Percentiles rank a stretch among this genome's conserved stretches.
Evolutionary conservation across 495 filamentous ascomycete genomes (phyloP).

Genomic region (Platismatia glauca): DNA sequence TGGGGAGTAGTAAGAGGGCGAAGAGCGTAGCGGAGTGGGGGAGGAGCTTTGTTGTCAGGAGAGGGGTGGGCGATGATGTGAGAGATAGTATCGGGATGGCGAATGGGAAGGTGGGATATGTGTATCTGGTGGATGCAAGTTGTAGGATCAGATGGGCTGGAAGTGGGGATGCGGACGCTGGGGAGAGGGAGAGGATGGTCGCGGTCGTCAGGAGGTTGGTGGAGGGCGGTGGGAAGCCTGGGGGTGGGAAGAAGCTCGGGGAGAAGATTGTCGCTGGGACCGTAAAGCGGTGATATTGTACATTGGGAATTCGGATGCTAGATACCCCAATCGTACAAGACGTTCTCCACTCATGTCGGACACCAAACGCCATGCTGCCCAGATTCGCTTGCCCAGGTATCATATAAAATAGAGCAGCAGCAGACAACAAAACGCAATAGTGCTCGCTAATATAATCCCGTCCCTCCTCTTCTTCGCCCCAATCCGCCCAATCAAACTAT

Average conservation of each 20-base stretch:
- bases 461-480: conserved; percentile 92
- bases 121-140: conserved; percentile 79
- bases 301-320: neutral
- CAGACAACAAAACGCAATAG: conserved; percentile 87
- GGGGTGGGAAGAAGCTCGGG: conserved; percentile 26
- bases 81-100: conserved; percentile 69
- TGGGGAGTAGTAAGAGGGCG: conserved; percentile 47
- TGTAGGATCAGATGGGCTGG: conserved; percentile 94
- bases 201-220: conserved; percentile 59
- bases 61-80: conserved; percentile 63
- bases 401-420: conserved; percentile 76
- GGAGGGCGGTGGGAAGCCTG: conserved; percentile 31
- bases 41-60: conserved; percentile 75
- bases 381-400: conserved; percentile 14
- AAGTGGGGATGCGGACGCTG: conserved; percentile 61
- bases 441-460: conserved; percentile 81
- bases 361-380: conserved; percentile 7
- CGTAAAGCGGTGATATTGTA: conserved; percentile 9
- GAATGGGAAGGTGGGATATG: conserved; percentile 88
- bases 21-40: conserved; percentile 53
- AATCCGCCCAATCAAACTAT: conserved; percentile 86
- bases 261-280: conserved; percentile 7
- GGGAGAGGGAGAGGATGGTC: conserved; percentile 63
- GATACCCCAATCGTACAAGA: conserved; percentile 8
- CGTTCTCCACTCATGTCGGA: conserved; percentile 7